These are phyloP conservation scores for Cystofilobasidium ferigula DNA, from an alignment of 768 basidiomycete species.

Conservation along the genomic window DNA sequence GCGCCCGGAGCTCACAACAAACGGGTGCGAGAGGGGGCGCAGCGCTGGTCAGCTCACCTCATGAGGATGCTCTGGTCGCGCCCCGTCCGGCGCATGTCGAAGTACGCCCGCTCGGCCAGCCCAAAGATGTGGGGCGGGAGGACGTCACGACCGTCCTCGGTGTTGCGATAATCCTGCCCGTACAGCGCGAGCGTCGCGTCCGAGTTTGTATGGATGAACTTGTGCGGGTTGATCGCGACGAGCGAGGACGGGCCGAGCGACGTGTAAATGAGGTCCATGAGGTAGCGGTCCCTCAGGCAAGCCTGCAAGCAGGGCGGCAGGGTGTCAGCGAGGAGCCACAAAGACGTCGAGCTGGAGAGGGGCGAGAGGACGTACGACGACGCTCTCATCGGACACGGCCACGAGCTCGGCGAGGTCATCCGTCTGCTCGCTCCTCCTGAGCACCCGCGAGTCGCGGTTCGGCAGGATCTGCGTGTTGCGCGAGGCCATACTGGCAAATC, in stretches of 20 bases:
- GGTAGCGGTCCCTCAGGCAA: constrained; percentile 37
- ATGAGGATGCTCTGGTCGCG: constrained; percentile 86
- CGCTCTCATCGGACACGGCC: constrained; percentile 12
- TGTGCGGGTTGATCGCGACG: constrained; percentile 86
- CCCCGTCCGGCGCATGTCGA: constrained; percentile 84
- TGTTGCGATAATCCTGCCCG: constrained; percentile 68
- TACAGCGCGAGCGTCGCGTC: constrained; percentile 78
- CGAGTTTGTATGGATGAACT: constrained; percentile 70
- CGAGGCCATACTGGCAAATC: not conserved
- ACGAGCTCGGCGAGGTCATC: constrained; percentile 22
- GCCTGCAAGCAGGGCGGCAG: constrained; percentile 24
- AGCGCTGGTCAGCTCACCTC: constrained; percentile 48
- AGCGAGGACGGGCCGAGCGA: constrained; percentile 47
- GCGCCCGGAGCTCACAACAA: not conserved
- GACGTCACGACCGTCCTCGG: constrained; percentile 48
- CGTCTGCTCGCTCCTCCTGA: constrained; percentile 20
- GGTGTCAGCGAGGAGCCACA: no score
- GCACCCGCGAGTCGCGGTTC: not conserved
- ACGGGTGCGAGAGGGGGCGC: not conserved
- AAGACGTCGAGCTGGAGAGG: not conserved
- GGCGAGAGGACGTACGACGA: constrained; percentile 11
- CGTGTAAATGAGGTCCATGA: constrained; percentile 36
- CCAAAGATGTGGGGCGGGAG: constrained; percentile 79
- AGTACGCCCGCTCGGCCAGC: constrained; percentile 80
- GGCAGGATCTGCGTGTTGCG: constrained; percentile 7